Conservation (phyloP, 2,329 filamentous ascomycete species). For the Xylaria sp. region DNA sequence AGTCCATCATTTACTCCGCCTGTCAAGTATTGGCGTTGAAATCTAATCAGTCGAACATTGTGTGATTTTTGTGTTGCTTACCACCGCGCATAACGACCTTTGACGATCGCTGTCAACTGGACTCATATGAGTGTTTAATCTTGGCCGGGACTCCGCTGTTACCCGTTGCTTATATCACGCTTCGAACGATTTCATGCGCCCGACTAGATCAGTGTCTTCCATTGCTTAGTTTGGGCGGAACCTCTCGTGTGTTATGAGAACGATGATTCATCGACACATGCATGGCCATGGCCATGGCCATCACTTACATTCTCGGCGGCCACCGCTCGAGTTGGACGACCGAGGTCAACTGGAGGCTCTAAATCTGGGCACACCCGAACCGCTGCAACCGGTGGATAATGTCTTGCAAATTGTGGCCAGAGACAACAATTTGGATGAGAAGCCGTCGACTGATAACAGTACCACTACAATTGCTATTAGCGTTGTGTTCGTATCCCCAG, state of each 20-base stretch:
- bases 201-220: not conserved
- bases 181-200: not conserved
- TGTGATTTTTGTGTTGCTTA: conserved; percentile 13
- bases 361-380: conserved; percentile 17
- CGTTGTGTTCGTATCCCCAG: conserved; percentile 70
- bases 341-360: conserved; percentile 34
- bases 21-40: conserved; percentile 40
- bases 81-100: conserved; percentile 31
- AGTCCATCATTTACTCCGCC: conserved; percentile 46
- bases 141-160: conserved; percentile 1
- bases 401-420: conserved; percentile 39
- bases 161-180: conserved; percentile 11
- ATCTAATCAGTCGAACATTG: conserved; percentile 23
- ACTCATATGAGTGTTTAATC: conserved; percentile 28
- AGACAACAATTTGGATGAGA: conserved; percentile 65
- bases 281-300: conserved; percentile 45
- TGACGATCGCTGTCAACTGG: conserved; percentile 26
- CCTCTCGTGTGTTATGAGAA: conserved; percentile 24
- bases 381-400: conserved; percentile 29
- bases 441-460: conserved; percentile 63
- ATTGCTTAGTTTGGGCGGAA: conserved; percentile 8
- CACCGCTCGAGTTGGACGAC: conserved; percentile 35
- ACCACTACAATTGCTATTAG: conserved; percentile 75
- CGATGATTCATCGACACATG: conserved; percentile 41
- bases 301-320: conserved; percentile 41